Percentiles rank a stretch among this genome's conserved stretches.
Evolutionary conservation across 257 asterid species (phyloP).

Genomic region (Lycium ferocissimum): DNA sequence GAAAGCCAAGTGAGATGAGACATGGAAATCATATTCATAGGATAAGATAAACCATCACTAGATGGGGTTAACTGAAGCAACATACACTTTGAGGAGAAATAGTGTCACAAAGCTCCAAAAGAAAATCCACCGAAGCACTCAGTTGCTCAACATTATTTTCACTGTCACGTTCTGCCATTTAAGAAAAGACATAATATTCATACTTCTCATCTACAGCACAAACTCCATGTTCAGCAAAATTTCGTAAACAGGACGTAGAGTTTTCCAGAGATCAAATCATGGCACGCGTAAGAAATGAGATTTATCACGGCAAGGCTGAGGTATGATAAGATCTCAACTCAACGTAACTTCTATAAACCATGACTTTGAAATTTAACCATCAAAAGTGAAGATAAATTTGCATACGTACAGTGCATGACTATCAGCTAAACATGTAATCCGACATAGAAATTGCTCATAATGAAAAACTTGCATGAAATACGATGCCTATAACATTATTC

Average conservation of each 20-base stretch:
- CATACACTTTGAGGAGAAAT: conserved; percentile 59
- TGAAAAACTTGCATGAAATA: no score
- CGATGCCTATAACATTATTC: no score
- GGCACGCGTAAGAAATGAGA: neutral
- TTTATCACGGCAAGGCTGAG: neutral
- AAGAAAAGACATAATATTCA: neutral
- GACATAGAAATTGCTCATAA: no score
- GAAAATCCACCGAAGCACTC: conserved; percentile 87
- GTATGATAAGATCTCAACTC: conserved; percentile 23
- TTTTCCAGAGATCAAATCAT: neutral
- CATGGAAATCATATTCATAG: conserved; percentile 11
- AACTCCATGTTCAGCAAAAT: neutral
- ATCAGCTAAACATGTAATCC: no score
- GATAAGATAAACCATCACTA: conserved; percentile 27
- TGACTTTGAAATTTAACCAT: conserved; percentile 10
- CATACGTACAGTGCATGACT: neutral
- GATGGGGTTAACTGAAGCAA: conserved; percentile 30
- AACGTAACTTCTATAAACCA: conserved; percentile 20
- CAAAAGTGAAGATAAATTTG: neutral
- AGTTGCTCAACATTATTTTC: conserved; percentile 70
- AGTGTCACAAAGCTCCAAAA: conserved; percentile 84
- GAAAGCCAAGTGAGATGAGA: neutral
- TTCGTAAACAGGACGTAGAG: neutral
- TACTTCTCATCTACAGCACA: neutral
- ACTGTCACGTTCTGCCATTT: conserved; percentile 49